Percentiles rank a stretch among this genome's conserved stretches.
Evolutionary conservation across 176 grass and related monocot genomes (phyloP).

Genomic region (Chloris gayana): DNA sequence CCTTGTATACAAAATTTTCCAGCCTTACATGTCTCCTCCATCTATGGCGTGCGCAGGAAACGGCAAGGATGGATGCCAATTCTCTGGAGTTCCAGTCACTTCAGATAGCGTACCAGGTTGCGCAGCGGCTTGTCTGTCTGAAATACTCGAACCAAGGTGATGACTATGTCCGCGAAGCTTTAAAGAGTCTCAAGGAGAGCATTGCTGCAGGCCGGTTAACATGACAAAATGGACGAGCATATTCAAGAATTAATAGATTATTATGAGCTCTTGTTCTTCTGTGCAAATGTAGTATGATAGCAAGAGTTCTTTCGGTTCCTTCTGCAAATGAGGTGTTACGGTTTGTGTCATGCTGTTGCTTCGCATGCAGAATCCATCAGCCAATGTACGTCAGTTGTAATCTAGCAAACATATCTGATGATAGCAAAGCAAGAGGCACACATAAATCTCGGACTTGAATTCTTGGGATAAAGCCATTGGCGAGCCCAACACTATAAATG

Average conservation of each 20-base stretch:
- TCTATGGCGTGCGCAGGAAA: slow-evolving; percentile 49
- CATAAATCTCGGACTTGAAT: no score
- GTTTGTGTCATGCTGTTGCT: no score
- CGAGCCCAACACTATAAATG: no score
- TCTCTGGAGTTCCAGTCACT: slow-evolving; percentile 64
- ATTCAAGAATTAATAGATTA: background rate
- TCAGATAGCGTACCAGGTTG: slow-evolving; percentile 65
- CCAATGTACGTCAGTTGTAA: no score
- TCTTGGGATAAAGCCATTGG: no score
- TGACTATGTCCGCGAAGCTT: slow-evolving; percentile 61
- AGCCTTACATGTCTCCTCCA: background rate
- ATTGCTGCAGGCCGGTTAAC: slow-evolving; percentile 51
- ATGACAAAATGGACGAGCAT: slow-evolving; percentile 9
- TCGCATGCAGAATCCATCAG: no score
- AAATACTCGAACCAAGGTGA: slow-evolving; percentile 95
- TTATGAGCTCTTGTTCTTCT: background rate
- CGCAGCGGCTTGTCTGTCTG: slow-evolving; percentile 77
- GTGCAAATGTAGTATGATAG: no score
- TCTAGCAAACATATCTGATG: no score
- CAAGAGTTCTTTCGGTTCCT: no score
- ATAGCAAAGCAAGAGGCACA: no score
- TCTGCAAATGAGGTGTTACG: no score
- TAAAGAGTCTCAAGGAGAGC: slow-evolving; percentile 74
- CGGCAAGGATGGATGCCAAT: slow-evolving; percentile 70
- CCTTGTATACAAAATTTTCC: background rate